phyloP scores from a whole-genome alignment of 2,329 filamentous ascomycete species.

The Hypoxylon sp. region DNA sequence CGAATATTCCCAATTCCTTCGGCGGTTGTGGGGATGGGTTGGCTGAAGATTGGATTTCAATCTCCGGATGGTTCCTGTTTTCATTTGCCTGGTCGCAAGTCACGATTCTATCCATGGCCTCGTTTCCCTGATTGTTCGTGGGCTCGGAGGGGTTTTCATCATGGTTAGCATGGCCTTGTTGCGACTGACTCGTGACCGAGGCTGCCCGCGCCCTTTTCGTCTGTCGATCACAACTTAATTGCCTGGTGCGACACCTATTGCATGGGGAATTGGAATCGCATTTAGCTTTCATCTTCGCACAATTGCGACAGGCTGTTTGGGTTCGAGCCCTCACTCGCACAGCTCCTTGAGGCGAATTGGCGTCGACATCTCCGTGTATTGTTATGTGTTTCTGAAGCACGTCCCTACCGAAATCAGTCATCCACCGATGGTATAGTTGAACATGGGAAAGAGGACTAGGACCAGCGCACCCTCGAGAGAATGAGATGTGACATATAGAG shows the following conservation, averaged over 20 bases:
- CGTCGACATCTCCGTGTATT: conserved; percentile 25
- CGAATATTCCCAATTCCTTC: conserved; percentile 10
- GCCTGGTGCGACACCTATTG: conserved; percentile 27
- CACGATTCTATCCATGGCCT: neutral
- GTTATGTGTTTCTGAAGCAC: conserved; percentile 33
- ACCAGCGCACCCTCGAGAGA: conserved; percentile 22
- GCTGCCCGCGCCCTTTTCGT: conserved; percentile 11
- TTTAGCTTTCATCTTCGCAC: conserved; percentile 32
- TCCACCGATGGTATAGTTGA: neutral
- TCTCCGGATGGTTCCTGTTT: neutral
- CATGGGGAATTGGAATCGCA: conserved; percentile 31
- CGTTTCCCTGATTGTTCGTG: neutral
- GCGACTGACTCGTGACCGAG: conserved; percentile 3
- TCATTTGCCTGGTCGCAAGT: neutral
- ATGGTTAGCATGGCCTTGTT: neutral
- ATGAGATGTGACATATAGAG: conserved; percentile 33
- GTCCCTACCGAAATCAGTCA: conserved; percentile 24
- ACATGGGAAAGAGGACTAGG: neutral
- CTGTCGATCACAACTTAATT: conserved; percentile 28
- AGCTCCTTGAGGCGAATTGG: conserved; percentile 10
- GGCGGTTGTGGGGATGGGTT: neutral
- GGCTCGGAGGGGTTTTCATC: neutral
- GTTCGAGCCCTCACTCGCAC: conserved; percentile 26
- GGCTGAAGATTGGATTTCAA: neutral
- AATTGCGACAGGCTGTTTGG: conserved; percentile 33